Conservation (phyloP, 2,329 filamentous ascomycete genomes). For the Alternaria gaisen region DNA sequence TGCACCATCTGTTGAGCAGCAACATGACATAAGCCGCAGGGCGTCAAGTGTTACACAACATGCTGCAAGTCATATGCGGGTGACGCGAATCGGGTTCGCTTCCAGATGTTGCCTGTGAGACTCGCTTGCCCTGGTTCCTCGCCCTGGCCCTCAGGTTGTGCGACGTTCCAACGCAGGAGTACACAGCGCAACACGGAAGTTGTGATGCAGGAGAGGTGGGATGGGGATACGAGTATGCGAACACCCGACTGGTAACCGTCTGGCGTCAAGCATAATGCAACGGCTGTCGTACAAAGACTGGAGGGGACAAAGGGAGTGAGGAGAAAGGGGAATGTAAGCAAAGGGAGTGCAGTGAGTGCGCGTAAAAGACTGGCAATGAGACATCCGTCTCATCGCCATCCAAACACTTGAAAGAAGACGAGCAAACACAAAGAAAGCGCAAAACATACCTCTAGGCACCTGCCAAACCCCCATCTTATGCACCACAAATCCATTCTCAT, state of each 20-base stretch:
- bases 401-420: background rate
- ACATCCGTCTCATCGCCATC: background rate
- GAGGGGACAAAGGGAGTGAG: background rate
- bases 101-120: background rate
- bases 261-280: conserved; percentile 38
- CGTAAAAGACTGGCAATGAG: background rate
- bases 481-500: conserved; percentile 80
- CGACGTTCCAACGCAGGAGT: conserved; percentile 24
- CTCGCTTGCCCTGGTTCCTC: conserved; percentile 30
- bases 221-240: conserved; percentile 17
- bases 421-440: background rate
- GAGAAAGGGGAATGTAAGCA: background rate
- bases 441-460: conserved; percentile 84
- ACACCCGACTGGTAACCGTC: conserved; percentile 14
- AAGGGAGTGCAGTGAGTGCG: background rate
- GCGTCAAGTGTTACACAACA: conserved; percentile 38
- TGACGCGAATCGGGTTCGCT: conserved; percentile 18
- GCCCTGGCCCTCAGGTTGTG: conserved; percentile 19
- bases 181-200: conserved; percentile 6
- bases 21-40: background rate
- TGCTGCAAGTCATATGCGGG: conserved; percentile 23
- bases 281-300: conserved; percentile 40
- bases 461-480: conserved; percentile 91
- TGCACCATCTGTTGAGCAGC: conserved; percentile 16
- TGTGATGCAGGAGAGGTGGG: background rate